Percentiles rank a stretch among this genome's conserved stretches.
Conservation (phyloP, 306 rosid species). For the Vigna reflexopilosa region DNA sequence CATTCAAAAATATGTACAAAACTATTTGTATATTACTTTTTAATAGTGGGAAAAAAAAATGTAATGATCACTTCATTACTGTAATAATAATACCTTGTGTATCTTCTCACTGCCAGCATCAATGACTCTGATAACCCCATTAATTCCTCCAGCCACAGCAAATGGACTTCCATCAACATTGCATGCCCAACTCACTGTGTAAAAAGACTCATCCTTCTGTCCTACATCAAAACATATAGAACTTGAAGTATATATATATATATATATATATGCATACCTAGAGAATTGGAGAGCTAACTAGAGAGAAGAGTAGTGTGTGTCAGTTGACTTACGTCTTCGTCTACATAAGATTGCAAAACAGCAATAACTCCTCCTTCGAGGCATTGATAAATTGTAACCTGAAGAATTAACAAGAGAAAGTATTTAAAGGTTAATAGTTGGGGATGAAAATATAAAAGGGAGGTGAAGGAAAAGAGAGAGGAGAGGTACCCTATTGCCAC, state of each 20-base stretch:
- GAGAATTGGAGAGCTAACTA: neutral
- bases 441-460: neutral
- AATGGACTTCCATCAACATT: slow-evolving; percentile 69
- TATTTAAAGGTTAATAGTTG: slow-evolving; percentile 27
- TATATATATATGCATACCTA: neutral
- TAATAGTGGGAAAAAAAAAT: too few relatives aligned
- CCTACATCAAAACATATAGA: slow-evolving; percentile 58
- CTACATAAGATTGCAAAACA: slow-evolving; percentile 90
- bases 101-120: slow-evolving; percentile 90
- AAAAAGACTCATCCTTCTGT: slow-evolving; percentile 99
- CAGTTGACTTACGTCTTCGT: slow-evolving; percentile 79
- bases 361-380: slow-evolving; percentile 92
- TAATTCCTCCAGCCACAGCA: slow-evolving; percentile 94
- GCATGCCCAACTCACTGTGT: slow-evolving; percentile 98
- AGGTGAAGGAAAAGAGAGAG: neutral
- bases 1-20: too few relatives aligned
- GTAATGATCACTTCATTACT: slow-evolving; percentile 17
- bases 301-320: slow-evolving; percentile 3
- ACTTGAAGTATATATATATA: slow-evolving; percentile 34
- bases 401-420: slow-evolving; percentile 30
- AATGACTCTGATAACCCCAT: slow-evolving; percentile 84
- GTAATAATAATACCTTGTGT: slow-evolving; percentile 68
- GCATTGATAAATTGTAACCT: slow-evolving; percentile 85
- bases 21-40: too few relatives aligned
- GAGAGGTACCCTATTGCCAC: slow-evolving; percentile 74